These are phyloP conservation scores for Calonectria ilicicola DNA, from an alignment of 2,329 filamentous ascomycete genomes.

Conservation along the genomic window DNA sequence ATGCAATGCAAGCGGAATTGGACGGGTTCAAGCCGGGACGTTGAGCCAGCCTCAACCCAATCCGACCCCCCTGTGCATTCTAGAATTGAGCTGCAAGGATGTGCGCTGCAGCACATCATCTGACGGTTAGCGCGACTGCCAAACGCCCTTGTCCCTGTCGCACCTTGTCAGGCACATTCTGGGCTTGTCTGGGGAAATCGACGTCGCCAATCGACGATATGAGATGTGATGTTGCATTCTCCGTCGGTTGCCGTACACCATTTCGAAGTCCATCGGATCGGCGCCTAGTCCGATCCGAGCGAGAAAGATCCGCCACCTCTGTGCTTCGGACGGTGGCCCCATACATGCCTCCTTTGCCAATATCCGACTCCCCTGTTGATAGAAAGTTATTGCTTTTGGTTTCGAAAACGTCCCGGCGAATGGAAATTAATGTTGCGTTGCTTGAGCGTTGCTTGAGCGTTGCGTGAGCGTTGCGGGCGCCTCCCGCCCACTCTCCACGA, in stretches of 20 bases:
- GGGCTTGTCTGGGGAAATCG: conserved; percentile 27
- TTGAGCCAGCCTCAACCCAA: conserved; percentile 23
- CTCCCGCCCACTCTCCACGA: neutral
- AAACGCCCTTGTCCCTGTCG: conserved; percentile 25
- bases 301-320: conserved; percentile 8
- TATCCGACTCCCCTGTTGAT: neutral
- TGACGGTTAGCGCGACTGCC: conserved; percentile 14
- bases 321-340: neutral
- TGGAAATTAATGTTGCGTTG: neutral
- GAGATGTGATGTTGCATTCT: conserved; percentile 21
- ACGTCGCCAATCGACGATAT: conserved; percentile 16
- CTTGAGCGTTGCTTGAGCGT: neutral
- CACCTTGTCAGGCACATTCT: conserved; percentile 25
- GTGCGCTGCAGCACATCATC: conserved; percentile 29
- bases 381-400: neutral
- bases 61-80: conserved; percentile 18
- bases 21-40: conserved; percentile 12
- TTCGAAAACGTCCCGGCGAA: neutral
- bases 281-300: conserved; percentile 6
- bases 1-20: conserved; percentile 3
- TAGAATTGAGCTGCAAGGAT: conserved; percentile 14
- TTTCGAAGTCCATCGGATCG: conserved; percentile 8
- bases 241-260: neutral
- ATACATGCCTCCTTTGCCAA: neutral
- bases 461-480: conserved; percentile 16